Percentiles rank a stretch among this genome's conserved stretches.
Evolutionary conservation across 177 flowering plant genomes (phyloP).

Genomic region (Vitis hybrid): DNA sequence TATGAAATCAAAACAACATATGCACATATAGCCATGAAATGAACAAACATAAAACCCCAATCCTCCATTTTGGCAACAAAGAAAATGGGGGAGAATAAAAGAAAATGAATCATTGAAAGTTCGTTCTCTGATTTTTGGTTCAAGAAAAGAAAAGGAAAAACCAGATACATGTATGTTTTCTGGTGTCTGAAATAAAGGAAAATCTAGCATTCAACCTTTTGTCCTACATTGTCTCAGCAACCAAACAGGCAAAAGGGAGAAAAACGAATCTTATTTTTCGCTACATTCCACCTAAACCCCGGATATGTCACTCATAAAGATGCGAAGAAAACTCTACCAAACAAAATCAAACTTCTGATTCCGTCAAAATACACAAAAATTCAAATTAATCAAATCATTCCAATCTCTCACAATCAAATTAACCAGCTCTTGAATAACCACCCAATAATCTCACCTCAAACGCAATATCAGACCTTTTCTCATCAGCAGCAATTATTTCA

Average conservation of each 20-base stretch:
- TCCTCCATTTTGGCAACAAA: not conserved
- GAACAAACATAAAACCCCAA: not conserved
- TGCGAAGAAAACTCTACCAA: no score
- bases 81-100: not conserved
- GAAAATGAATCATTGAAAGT: not conserved
- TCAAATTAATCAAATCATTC: not conserved
- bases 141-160: no score
- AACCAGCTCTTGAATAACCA: not conserved
- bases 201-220: not conserved
- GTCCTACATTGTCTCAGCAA: not conserved
- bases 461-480: constrained; percentile 56
- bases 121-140: not conserved
- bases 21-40: not conserved
- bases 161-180: no score
- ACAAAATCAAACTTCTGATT: no score
- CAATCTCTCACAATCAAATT: not conserved
- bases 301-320: no score
- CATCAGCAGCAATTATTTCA: constrained; percentile 38
- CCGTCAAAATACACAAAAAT: not conserved
- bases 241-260: constrained; percentile 2
- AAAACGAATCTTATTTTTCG: not conserved
- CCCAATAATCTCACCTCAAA: constrained; percentile 40
- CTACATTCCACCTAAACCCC: constrained; percentile 1
- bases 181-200: not conserved
- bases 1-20: not conserved